Conservation (phyloP, 768 basidiomycete genomes). For the Termitomyces sp. region DNA sequence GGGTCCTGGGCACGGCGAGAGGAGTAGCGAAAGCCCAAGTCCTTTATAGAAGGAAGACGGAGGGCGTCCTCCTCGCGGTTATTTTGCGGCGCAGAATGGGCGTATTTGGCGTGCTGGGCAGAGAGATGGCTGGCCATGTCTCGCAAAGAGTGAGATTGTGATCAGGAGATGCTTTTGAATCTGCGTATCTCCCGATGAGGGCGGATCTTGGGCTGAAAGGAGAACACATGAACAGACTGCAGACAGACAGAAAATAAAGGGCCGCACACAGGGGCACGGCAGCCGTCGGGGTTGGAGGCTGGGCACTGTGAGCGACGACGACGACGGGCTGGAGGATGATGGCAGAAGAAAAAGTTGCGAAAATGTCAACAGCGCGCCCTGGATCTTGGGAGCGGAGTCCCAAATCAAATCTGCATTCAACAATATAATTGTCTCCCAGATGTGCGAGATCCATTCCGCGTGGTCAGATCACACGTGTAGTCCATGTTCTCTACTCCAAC, state of each 20-base stretch:
- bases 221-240: conserved; percentile 16
- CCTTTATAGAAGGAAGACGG: conserved; percentile 68
- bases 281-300: conserved; percentile 6
- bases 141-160: conserved; percentile 40
- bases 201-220: conserved; percentile 41
- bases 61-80: conserved; percentile 33
- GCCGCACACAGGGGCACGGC: conserved; percentile 6
- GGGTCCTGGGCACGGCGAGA: conserved; percentile 18
- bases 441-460: not conserved
- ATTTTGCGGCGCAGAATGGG: conserved; percentile 28
- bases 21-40: conserved; percentile 56
- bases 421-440: not conserved
- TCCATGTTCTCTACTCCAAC: not conserved
- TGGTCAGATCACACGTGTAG: not conserved
- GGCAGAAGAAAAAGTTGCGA: conserved; percentile 14
- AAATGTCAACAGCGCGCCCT: conserved; percentile 15
- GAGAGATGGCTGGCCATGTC: conserved; percentile 41
- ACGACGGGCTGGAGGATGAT: conserved; percentile 3
- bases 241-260: conserved; percentile 2
- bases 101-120: conserved; percentile 32
- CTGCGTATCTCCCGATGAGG: conserved; percentile 64
- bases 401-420: conserved; percentile 17
- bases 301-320: conserved; percentile 1
- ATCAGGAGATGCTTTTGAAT: conserved; percentile 40
- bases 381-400: conserved; percentile 30